Conservation (phyloP, 371 early-diverging fungal species). For the Mucor irregularis region DNA sequence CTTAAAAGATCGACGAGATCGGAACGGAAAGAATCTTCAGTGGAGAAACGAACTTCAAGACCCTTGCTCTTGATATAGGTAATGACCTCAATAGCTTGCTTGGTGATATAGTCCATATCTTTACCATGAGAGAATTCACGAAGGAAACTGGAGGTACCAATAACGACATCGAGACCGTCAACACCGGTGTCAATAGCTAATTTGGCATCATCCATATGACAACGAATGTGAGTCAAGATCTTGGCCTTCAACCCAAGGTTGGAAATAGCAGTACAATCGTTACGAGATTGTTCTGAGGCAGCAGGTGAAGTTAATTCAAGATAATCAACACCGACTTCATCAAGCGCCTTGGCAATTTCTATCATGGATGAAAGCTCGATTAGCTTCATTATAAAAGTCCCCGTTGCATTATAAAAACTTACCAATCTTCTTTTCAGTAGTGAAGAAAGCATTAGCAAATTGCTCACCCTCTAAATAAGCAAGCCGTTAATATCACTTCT, state of each 20-base stretch:
- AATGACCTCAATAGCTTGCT: constrained; percentile 93
- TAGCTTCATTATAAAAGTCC: background rate
- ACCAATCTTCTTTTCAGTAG: constrained; percentile 89
- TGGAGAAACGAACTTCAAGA: constrained; percentile 94
- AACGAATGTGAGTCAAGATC: constrained; percentile 93
- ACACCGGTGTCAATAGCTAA: constrained; percentile 95
- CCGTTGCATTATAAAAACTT: constrained; percentile 1
- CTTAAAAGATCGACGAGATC: constrained; percentile 93
- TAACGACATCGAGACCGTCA: constrained; percentile 95
- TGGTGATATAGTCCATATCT: constrained; percentile 94
- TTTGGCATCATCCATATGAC: constrained; percentile 97
- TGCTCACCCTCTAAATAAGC: constrained; percentile 91
- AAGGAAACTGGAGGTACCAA: constrained; percentile 92
- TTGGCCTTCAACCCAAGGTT: constrained; percentile 94
- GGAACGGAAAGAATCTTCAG: constrained; percentile 96
- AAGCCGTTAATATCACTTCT: too few relatives aligned
- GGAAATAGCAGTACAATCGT: constrained; percentile 88
- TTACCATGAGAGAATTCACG: constrained; percentile 97
- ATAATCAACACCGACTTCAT: constrained; percentile 96
- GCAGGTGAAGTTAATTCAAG: constrained; percentile 95
- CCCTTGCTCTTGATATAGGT: constrained; percentile 92
- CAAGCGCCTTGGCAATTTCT: constrained; percentile 94
- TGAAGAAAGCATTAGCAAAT: constrained; percentile 97
- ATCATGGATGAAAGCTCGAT: background rate
- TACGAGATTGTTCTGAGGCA: constrained; percentile 92